Percentiles rank a stretch among this genome's conserved stretches.
phyloP scores from a whole-genome alignment of 1,284 basidiomycete species.

The Rhodotorula sp. region DNA sequence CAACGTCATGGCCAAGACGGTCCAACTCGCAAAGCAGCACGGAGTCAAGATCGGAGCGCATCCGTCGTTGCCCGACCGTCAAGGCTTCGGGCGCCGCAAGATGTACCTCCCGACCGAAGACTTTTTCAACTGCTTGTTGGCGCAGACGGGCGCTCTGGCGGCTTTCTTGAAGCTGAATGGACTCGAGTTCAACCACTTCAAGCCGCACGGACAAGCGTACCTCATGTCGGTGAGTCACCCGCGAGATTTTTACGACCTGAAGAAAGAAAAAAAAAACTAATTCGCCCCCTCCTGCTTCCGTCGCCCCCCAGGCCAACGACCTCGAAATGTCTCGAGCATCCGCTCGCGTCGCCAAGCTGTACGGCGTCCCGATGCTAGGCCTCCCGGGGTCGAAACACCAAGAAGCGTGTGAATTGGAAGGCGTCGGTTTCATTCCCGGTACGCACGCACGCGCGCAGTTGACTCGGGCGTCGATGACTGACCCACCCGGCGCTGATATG shows the following conservation, averaged over 20 bases:
- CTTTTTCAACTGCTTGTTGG: conserved; percentile 58
- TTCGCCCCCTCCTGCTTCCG: not conserved
- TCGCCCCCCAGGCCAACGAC: conserved; percentile 52
- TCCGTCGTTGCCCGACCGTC: conserved; percentile 60
- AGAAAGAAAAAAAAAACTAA: too few species aligned
- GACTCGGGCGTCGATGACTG: not conserved
- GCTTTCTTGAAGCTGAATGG: conserved; percentile 59
- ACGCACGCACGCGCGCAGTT: not conserved
- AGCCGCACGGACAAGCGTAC: conserved; percentile 56
- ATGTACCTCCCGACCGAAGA: conserved; percentile 63
- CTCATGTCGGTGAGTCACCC: not conserved
- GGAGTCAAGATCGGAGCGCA: conserved; percentile 61
- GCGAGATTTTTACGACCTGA: not conserved
- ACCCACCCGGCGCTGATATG: too few species aligned
- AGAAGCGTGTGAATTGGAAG: conserved; percentile 56
- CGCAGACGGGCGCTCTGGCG: conserved; percentile 61
- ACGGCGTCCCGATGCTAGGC: conserved; percentile 60
- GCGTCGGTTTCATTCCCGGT: conserved; percentile 59
- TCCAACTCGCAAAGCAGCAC: conserved; percentile 57
- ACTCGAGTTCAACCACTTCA: conserved; percentile 58
- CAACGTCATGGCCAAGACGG: conserved; percentile 62
- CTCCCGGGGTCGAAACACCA: conserved; percentile 63
- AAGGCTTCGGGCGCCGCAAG: conserved; percentile 64
- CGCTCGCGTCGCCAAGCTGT: conserved; percentile 57
- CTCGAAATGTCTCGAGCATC: conserved; percentile 58